Base-by-base conservation (phyloP, 2,329 filamentous ascomycete genomes). In the Exophiala spinifera region DNA sequence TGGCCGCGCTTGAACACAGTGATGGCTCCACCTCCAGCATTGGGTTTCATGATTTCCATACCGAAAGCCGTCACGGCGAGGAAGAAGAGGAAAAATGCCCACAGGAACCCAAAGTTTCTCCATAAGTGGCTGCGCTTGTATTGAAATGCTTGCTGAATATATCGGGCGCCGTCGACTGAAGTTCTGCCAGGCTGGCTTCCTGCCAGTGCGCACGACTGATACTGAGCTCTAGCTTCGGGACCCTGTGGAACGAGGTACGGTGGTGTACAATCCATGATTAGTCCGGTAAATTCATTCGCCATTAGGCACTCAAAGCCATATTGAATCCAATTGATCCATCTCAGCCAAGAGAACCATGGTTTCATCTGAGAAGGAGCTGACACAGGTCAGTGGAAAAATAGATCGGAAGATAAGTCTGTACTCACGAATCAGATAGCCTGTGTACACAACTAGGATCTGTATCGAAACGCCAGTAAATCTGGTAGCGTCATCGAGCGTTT, bases 101-200 rank as follows among this genome's bases (percentile, higher is more conserved):
- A 67, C 56, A 95, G 84, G 59, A 96, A 94, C 1, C 88, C 89
- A 68, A 87, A 89, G 70, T 94, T 91, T 1, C 83, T 74, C 84
- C 84, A 87, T 0, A 86, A 65, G 61, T 86, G 82, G 1, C 74
- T 68, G 10, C 79, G 71, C 1, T 72, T 77, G 62, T 86, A 86
- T 0, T 71, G 74, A 61, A 76, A 86, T 0, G 78, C 76, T 1
- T 74, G 68, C 13, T 72, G 40, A n/a, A 85, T 82, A 61, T 85
- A 86, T 45, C 74, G 72, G 0, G 76, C 70, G 2, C 84, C 84
- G 33, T 67, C 66, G 1, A 87, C 83, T 2, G 72, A 69, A 0
- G 76, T 70, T 5, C 72, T 72, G 1, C 82, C 80, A 0, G 81
- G 78, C 7, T 63, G 69, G 43, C 77, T 81, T 2, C 84, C 84